Evolutionary conservation across 2,329 filamentous ascomycete species (phyloP), one percentile per base, ranked within the genome.

Genomic region (Trichoderma lentiforme): DNA sequence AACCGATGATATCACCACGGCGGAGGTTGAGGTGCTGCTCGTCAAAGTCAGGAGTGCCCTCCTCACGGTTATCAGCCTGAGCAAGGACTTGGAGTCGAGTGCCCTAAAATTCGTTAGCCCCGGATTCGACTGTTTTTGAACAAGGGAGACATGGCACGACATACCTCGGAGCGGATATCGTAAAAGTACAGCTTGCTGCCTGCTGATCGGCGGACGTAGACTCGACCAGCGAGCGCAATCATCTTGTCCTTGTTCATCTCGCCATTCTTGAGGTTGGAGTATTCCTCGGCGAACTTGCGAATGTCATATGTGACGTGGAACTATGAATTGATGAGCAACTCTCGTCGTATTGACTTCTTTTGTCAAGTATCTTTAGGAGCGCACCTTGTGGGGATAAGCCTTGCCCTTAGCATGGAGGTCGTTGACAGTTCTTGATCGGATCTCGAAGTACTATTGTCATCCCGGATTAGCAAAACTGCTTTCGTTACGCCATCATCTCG

Each of bases 111-210:
- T n/a, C 24, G 61, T 61, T 34, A 71, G 61, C 14, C 21, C 18
- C 11, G 9, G 7, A 18, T 47, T 63, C 6, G 8, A 24, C 2
- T 18, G 39, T 43, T 30, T 11, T 9, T 53, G 5, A 24, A 24
- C 2, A 53, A 53, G 39, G 14, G 51, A 34, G 26, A 1, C 18
- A 2, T 28, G 12, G 47, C 18, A 47, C 32, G n/a, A 11, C 53
- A 47, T 30, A 79, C 78, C 51, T 83, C 81, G 64, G 80, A 82
- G 73, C 82, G 81, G 67, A 83, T 80, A 73, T 97, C 94, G 84
- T 97, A 98, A 86, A 98, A 98, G 79, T 93, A 89, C 72, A 98
- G 88, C 87, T 97, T 97, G 81, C 89, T 87, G 71, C 95, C 94
- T 7, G 93, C 89, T 0, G 91, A 85, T 76, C 95, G 92, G 86